phyloP scores from a whole-genome alignment of 1,139 yeast species.

The Suhomyces yuchorum region DNA sequence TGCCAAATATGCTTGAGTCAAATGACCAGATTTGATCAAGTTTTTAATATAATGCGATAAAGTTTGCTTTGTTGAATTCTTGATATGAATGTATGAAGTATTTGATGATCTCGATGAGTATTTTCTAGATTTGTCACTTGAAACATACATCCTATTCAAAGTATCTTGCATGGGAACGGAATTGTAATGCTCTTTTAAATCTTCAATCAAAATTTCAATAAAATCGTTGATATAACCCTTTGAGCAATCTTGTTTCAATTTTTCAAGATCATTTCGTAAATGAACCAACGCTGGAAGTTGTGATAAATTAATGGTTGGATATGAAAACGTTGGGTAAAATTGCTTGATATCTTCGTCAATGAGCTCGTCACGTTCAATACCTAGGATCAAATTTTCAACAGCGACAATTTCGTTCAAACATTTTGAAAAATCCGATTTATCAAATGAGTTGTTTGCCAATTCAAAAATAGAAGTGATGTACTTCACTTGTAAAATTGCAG shows the following conservation, averaged over 20 bases:
- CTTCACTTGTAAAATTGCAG: conserved; percentile 64
- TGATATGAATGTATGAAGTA: conserved; percentile 36
- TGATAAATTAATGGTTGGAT: conserved; percentile 53
- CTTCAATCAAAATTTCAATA: conserved; percentile 55
- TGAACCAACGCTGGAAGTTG: conserved; percentile 60
- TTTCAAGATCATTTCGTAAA: conserved; percentile 53
- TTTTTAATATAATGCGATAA: conserved; percentile 54
- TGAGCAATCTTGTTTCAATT: conserved; percentile 62
- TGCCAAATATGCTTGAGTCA: conserved; percentile 61
- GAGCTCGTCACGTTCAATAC: conserved; percentile 39
- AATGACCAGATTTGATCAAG: conserved; percentile 62
- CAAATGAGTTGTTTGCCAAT: conserved; percentile 52
- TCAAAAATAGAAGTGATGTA: conserved; percentile 52
- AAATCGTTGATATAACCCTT: conserved; percentile 63
- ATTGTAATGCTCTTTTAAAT: conserved; percentile 59
- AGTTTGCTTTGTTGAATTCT: conserved; percentile 36
- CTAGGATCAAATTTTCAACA: conserved; percentile 58
- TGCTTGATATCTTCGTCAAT: conserved; percentile 24
- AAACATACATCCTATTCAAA: conserved; percentile 48
- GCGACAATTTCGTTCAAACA: conserved; percentile 57
- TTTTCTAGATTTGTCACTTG: conserved; percentile 28
- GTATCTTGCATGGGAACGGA: conserved; percentile 52
- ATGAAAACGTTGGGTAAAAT: conserved; percentile 49
- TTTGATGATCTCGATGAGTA: conserved; percentile 23
- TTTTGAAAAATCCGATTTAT: conserved; percentile 39